Conservation (phyloP, 2,329 filamentous ascomycete species). For the Fusarium keratoplasticum region DNA sequence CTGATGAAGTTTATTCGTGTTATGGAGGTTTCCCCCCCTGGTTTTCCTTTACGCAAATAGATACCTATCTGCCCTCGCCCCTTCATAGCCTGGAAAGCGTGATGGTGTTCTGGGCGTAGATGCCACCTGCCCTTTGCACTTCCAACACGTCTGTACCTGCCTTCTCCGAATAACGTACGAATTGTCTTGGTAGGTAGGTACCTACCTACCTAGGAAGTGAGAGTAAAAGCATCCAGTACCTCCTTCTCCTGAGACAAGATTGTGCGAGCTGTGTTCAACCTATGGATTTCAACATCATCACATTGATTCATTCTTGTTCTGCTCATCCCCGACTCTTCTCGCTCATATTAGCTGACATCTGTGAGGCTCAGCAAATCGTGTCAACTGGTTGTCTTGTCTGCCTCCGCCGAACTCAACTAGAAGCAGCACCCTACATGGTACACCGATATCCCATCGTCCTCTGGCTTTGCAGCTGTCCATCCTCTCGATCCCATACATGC, state of each 20-base stretch:
- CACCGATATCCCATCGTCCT: not conserved
- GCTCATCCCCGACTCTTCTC: not conserved
- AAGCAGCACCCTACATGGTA: not conserved
- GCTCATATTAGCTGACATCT: not conserved
- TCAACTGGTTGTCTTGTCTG: not conserved
- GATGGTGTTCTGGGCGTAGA: not conserved
- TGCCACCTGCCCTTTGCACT: not conserved
- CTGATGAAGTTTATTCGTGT: not conserved
- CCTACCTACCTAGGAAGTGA: not conserved
- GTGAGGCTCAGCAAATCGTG: not conserved
- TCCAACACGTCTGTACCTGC: not conserved
- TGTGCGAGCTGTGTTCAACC: not conserved
- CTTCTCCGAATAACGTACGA: not conserved
- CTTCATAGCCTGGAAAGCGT: not conserved
- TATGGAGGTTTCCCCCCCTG: not conserved
- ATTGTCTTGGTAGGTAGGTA: not conserved
- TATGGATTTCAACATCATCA: not conserved
- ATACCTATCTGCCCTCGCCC: not conserved
- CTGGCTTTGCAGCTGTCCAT: not conserved
- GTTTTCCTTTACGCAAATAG: not conserved
- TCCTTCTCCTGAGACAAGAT: not conserved
- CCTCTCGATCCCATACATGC: not conserved
- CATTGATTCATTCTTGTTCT: not conserved
- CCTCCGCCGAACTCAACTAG: not conserved
- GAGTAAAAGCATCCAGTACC: not conserved